These are phyloP conservation scores for Sarcomyxa edulis DNA, from an alignment of 768 basidiomycete species.

Conservation along the genomic window DNA sequence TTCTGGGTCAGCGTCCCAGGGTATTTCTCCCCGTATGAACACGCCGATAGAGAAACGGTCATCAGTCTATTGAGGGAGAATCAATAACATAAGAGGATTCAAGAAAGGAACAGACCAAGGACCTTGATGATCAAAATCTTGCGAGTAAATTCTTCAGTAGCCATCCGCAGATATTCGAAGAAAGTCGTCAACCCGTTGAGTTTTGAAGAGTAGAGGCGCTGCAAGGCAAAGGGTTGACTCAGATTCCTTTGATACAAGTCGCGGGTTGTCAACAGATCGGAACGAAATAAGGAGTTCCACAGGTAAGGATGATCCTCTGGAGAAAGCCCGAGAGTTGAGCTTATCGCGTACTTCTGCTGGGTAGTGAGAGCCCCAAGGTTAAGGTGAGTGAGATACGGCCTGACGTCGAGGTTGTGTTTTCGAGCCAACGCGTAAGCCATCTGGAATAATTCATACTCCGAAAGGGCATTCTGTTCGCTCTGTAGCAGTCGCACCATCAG, in stretches of 20 bases:
- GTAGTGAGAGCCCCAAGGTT: slow-evolving; percentile 52
- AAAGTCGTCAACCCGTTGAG: slow-evolving; percentile 48
- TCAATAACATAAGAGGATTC: not conserved
- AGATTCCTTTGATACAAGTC: slow-evolving; percentile 51
- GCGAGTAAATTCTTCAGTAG: slow-evolving; percentile 50
- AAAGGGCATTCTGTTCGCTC: slow-evolving; percentile 45
- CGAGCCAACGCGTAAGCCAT: slow-evolving; percentile 41
- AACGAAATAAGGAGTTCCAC: slow-evolving; percentile 62
- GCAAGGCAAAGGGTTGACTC: slow-evolving; percentile 47
- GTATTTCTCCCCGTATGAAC: slow-evolving; percentile 54
- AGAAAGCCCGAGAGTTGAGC: slow-evolving; percentile 31
- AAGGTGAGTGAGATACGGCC: slow-evolving; percentile 42
- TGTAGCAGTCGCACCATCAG: slow-evolving; percentile 42
- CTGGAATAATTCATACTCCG: slow-evolving; percentile 58
- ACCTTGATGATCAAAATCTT: slow-evolving; percentile 57
- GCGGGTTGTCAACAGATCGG: slow-evolving; percentile 46
- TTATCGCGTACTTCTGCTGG: slow-evolving; percentile 49
- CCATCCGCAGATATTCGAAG: slow-evolving; percentile 55
- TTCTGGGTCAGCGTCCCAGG: slow-evolving; percentile 55
- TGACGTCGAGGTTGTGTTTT: slow-evolving; percentile 37
- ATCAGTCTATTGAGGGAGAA: slow-evolving; percentile 38
- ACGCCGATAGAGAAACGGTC: slow-evolving; percentile 58
- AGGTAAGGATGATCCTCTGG: slow-evolving; percentile 39
- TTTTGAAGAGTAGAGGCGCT: slow-evolving; percentile 55
- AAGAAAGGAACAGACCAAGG: slow-evolving; percentile 19